Evolutionary conservation across 768 basidiomycete genomes (phyloP), one percentile per base, ranked within the genome.

Genomic region (Chlorophyllum brunneum): DNA sequence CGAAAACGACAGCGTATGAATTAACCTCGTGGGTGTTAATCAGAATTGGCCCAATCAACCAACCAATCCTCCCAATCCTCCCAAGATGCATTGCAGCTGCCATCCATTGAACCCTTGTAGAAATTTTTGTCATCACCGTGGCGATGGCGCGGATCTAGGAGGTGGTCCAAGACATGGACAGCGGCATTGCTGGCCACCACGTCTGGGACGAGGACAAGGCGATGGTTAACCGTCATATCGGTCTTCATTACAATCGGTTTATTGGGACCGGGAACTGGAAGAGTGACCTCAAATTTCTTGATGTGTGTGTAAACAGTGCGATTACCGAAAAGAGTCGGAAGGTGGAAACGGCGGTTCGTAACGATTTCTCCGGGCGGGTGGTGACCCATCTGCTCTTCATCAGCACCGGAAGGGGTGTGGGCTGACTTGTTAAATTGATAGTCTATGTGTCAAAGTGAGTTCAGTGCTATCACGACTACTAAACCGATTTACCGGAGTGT

Each of bases 101-200:
- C 41, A 6, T 54, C 49, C 10, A 4, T 22, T 29, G 15, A 37
- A 4, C 18, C 40, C n/a, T 40, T 46, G 0, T 52, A n/a, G 31
- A 39, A 18, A 37, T 11, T 23, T 18, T 48, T 39, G 31, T 56
- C 37, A 27, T 29, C 42, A 43, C 47, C 45, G 39, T 54, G 34
- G 22, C 48, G 50, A 34, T 53, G 57, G 39, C 71, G 66, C 22
- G 79, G 78, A 60, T 76, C 68, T 26, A 80, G 62, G 11, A 81
- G 45, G 48, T 59, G 60, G 40, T 66, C 59, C 40, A 81, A 59
- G 36, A 76, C 68, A 60, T 86, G 83, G 27, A 80, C 63, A 20
- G 77, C 84, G 27, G 82, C 84, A 58, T 86, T 85, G 26, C 78
- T 65, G 7, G 74, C 71, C 3, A 77, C 74, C 16, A 79, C 63